Conservation (phyloP, 2,329 filamentous ascomycete genomes). For the Hymenotorrendiella dingleyae region DNA sequence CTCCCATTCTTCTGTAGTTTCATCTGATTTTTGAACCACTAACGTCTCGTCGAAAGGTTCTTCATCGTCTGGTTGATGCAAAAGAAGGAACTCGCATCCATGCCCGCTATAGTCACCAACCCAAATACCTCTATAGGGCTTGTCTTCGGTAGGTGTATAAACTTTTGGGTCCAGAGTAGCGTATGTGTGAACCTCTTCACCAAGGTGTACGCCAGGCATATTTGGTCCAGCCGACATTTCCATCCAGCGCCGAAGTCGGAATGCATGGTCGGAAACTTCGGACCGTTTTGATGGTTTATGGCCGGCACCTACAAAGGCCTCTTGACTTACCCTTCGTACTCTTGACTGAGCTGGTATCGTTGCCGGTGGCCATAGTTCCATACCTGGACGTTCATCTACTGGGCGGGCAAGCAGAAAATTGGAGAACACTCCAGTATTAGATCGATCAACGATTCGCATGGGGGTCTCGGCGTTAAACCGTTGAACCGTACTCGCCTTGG, state of each 20-base stretch:
- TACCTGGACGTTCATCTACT: slow-evolving; percentile 32
- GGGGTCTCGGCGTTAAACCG: slow-evolving; percentile 44
- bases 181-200: slow-evolving; percentile 55
- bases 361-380: slow-evolving; percentile 69
- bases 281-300: slow-evolving; percentile 45
- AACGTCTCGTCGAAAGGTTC: slow-evolving; percentile 33
- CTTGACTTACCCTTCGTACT: slow-evolving; percentile 43
- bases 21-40: slow-evolving; percentile 35
- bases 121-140: slow-evolving; percentile 89
- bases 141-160: slow-evolving; percentile 75
- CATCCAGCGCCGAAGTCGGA: slow-evolving; percentile 72
- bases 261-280: slow-evolving; percentile 63
- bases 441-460: slow-evolving; percentile 43
- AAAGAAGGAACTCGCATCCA: slow-evolving; percentile 79
- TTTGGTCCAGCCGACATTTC: slow-evolving; percentile 46
- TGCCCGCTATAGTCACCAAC: slow-evolving; percentile 74
- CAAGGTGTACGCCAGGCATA: slow-evolving; percentile 41
- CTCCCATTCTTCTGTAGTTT: slow-evolving; percentile 43
- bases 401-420: slow-evolving; percentile 62
- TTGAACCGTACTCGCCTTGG: no score
- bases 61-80: slow-evolving; percentile 66
- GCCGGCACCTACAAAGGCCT: slow-evolving; percentile 34
- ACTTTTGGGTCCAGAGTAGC: slow-evolving; percentile 64
- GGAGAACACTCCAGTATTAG: slow-evolving; percentile 49
- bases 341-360: slow-evolving; percentile 52